phyloP scores from a whole-genome alignment of 2,329 filamentous ascomycete species.

The Trichoderma sp. region DNA sequence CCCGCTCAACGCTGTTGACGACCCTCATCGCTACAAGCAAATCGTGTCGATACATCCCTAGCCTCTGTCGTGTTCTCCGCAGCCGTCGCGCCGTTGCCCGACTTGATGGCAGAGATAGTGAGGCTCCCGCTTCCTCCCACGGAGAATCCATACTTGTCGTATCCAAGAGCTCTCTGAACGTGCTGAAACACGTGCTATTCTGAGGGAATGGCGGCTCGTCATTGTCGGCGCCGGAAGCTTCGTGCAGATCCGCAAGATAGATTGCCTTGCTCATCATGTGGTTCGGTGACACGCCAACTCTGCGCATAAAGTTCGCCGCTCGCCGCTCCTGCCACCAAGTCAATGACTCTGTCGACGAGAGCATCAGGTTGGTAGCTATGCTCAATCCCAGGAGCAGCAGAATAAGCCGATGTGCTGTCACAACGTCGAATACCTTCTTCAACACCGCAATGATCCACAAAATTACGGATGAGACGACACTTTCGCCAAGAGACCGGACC shows the following conservation, averaged over 20 bases:
- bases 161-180: slow-evolving; percentile 62
- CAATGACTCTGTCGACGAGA: slow-evolving; percentile 71
- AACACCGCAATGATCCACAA: slow-evolving; percentile 72
- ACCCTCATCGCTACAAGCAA: slow-evolving; percentile 87
- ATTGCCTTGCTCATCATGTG: slow-evolving; percentile 81
- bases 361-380: slow-evolving; percentile 69
- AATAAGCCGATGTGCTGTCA: slow-evolving; percentile 73
- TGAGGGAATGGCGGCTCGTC: slow-evolving; percentile 39
- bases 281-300: slow-evolving; percentile 78
- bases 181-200: slow-evolving; percentile 61
- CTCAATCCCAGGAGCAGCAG: slow-evolving; percentile 69
- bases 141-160: slow-evolving; percentile 59
- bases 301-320: slow-evolving; percentile 77
- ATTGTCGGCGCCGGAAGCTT: slow-evolving; percentile 50
- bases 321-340: slow-evolving; percentile 85
- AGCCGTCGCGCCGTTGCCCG: slow-evolving; percentile 64
- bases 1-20: slow-evolving; percentile 84
- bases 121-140: slow-evolving; percentile 53
- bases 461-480: slow-evolving; percentile 72
- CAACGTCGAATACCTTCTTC: slow-evolving; percentile 65
- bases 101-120: slow-evolving; percentile 50
- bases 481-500: slow-evolving; percentile 71
- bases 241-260: slow-evolving; percentile 78
- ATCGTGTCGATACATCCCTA: slow-evolving; percentile 85
- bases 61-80: slow-evolving; percentile 75